Percentiles rank a stretch among this genome's conserved stretches.
Conservation (phyloP, 2,329 filamentous ascomycete species). For the Fusarium sterilihyphosum region DNA sequence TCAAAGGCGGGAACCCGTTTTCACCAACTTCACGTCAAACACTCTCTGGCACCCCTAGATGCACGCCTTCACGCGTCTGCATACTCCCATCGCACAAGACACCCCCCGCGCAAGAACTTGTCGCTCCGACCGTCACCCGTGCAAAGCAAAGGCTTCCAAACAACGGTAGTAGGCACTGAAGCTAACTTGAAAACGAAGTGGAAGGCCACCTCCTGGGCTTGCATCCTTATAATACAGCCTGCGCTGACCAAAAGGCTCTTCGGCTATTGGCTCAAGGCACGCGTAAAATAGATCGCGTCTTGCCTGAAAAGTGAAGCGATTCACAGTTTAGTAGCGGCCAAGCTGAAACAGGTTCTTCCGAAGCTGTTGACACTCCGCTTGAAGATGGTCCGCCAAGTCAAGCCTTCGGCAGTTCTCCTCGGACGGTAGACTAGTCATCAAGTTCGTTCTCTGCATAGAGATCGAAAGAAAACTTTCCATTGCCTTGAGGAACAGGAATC, state of each 20-base stretch:
- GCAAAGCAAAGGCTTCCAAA: background rate
- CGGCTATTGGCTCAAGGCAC: background rate
- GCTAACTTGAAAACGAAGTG: background rate
- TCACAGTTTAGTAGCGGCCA: background rate
- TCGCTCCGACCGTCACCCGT: too few species aligned
- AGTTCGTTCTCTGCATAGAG: background rate
- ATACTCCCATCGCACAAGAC: background rate
- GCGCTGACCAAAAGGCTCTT: background rate
- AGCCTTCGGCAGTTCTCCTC: background rate
- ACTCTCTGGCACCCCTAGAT: background rate
- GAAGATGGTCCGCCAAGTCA: background rate
- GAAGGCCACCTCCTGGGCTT: background rate
- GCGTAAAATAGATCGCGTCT: background rate
- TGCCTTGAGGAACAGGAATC: background rate
- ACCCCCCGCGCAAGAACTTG: background rate
- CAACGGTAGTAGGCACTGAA: background rate
- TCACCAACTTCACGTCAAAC: background rate
- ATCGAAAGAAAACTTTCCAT: background rate
- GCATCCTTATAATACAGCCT: background rate
- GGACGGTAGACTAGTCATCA: background rate
- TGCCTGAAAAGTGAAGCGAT: background rate
- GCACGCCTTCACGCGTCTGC: background rate
- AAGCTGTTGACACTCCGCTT: background rate
- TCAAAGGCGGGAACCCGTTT: background rate
- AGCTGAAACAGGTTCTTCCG: accelerated